Conservation (phyloP, 2,329 filamentous ascomycete genomes). For the Fusarium sp. region DNA sequence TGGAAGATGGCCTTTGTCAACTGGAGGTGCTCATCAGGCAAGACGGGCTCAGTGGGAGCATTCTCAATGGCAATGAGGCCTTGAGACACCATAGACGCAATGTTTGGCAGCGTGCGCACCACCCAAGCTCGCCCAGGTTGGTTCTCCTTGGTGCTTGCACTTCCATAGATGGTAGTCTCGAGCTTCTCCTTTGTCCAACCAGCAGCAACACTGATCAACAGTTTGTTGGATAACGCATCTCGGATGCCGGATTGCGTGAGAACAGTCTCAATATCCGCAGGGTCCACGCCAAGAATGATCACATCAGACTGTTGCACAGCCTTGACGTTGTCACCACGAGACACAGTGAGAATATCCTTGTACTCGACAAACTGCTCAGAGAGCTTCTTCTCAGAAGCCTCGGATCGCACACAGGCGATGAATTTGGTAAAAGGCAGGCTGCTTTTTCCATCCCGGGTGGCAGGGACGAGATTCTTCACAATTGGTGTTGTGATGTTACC, state of each 20-base stretch:
- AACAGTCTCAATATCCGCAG: constrained; percentile 54
- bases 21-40: constrained; percentile 37
- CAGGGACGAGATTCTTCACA: constrained; percentile 40
- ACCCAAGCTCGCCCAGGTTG: constrained; percentile 38
- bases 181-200: constrained; percentile 59
- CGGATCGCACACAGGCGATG: constrained; percentile 48
- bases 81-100: constrained; percentile 49
- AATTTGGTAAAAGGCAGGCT: constrained; percentile 41
- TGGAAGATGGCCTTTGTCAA: constrained; percentile 62
- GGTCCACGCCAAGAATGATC: constrained; percentile 61
- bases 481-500: constrained; percentile 50
- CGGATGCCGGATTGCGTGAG: constrained; percentile 52
- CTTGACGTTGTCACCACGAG: constrained; percentile 49
- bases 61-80: constrained; percentile 50
- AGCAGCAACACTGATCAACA: constrained; percentile 64
- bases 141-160: constrained; percentile 27
- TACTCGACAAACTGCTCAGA: constrained; percentile 34
- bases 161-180: constrained; percentile 51
- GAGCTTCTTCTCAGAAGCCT: constrained; percentile 39
- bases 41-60: constrained; percentile 23
- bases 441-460: constrained; percentile 5
- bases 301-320: constrained; percentile 54
- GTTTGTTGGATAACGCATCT: constrained; percentile 56
- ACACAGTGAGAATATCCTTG: constrained; percentile 30
- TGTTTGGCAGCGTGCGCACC: constrained; percentile 51